Base-by-base conservation (phyloP, 306 rosid species). In the Ziziphus jujuba region DNA sequence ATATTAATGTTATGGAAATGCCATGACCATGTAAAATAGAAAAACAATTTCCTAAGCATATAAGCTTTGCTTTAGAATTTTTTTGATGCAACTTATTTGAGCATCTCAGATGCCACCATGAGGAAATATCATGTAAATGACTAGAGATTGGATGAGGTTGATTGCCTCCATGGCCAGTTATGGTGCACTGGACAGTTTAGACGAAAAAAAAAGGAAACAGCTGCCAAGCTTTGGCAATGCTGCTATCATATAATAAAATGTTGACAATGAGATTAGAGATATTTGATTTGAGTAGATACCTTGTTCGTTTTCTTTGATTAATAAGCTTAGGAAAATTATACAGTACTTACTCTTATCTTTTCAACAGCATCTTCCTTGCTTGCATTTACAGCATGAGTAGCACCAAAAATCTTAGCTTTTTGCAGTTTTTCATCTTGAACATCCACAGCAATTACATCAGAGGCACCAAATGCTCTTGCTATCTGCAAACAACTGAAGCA, bases 401-500 rank as follows among this genome's bases (percentile, higher is more conserved):
- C 98, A 65, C 98, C 98, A 72, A 82, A 74, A 47, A 67, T 52
- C 83, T 87, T 90, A n/a, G 97, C 96, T 77, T 90, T 88, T 75
- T 80, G 83, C 75, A 93, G 82, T 69, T 93, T 93, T 5, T 88
- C 96, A 75, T 93, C 98, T 70, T 75, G 87, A 74, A 93, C 71
- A 75, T 93, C 98, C 61, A 90, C 96, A 56, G 98, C 98, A 73
- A 93, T 90, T 65, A 90, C 88, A 67, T 90, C 87, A 25, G 98
- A 88, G 56, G 98, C 97, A 75, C 98, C 98, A 75, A 93, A 93
- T 64, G 98, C 96, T 83, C 85, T 88, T 51, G 98, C 98, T 68
- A 90, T 90, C 98, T 90, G 98, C 91, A 93, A 82, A 85, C 98
- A 93, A 84, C 98, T 93, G 97, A 77, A 79, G 72, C 56, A 66